Evolutionary conservation across 177 flowering plant genomes (phyloP), one percentile per base, ranked within the genome.

Genomic region (Vitis hybrid): DNA sequence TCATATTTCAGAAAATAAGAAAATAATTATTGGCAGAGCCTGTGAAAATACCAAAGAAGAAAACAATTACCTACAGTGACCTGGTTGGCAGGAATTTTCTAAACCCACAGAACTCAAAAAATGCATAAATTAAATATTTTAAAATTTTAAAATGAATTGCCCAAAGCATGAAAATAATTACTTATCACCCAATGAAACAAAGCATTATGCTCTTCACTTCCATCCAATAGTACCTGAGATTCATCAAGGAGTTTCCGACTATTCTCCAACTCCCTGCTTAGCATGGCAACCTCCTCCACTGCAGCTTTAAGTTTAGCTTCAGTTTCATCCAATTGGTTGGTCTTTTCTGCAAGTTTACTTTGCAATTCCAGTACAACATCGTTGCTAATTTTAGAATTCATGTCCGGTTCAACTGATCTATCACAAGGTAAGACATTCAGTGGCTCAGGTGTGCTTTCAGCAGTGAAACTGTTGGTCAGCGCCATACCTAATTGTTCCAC

Each of bases 201-300:
- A 40, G 45, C 45, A 7, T 40, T 40, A 40, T 40, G 8, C 45
- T 40, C 45, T 40, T 49, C 10, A 30, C 10, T 10, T 13, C 14
- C 64, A 55, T 8, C 48, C 12, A 17, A 52, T 68, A 34, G 11
- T 83, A 96, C 99, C 99, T 92, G 99, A 72, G 97, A 93, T 82
- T 93, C 97, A 81, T 93, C 94, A 40, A 96, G 83, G 51, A 91
- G 94, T 75, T 93, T 92, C 74, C 70, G 84, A 75, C 86, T 88
- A 72, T 74, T 79, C 73, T 91, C 98, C 77, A 93, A 72, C 65
- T 93, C 97, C 77, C 85, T 85, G 52, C 75, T 83, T 55, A 93
- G 91, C 79, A 67, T 70, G 12, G 75, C 69, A 59, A 86, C 82
- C 76, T 96, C 97, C 70, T 92, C 97, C 74, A 80, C 45, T 34